Percentiles rank a stretch among this genome's conserved stretches.
Evolutionary conservation across 495 filamentous ascomycete species (phyloP).

Genomic region (Schizothecium vesticola): DNA sequence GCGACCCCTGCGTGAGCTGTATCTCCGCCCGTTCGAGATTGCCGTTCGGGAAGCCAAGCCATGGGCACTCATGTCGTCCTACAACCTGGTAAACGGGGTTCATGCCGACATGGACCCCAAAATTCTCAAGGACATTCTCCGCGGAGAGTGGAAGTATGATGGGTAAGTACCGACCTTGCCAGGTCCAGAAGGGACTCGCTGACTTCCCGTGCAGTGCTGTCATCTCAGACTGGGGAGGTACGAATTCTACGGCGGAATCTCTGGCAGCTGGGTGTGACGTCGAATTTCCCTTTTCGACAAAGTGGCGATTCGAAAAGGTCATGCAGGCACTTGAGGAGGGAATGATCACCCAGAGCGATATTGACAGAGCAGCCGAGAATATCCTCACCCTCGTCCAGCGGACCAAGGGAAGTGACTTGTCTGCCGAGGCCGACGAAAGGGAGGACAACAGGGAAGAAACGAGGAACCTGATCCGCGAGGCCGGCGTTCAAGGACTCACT

Average conservation of each 20-base stretch:
- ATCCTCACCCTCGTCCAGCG: conserved; percentile 64
- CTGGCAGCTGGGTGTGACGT: conserved; percentile 71
- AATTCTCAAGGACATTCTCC: conserved; percentile 65
- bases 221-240: conserved; percentile 70
- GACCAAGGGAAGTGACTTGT: conserved; percentile 56
- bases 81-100: conserved; percentile 74
- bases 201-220: conserved; percentile 47
- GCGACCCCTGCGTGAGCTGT: conserved; percentile 73
- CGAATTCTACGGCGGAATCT: conserved; percentile 64
- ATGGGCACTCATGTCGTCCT: conserved; percentile 79
- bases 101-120: conserved; percentile 71
- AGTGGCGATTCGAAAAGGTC: conserved; percentile 65
- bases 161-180: conserved; percentile 39
- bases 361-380: conserved; percentile 54
- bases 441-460: conserved; percentile 62
- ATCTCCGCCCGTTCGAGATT: conserved; percentile 76
- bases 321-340: conserved; percentile 58
- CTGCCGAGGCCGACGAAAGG: conserved; percentile 53
- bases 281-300: conserved; percentile 70
- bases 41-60: conserved; percentile 73
- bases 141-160: conserved; percentile 72
- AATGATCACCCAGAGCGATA: conserved; percentile 44
- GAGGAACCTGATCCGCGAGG: conserved; percentile 59
- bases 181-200: conserved; percentile 10
- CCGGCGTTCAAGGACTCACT: conserved; percentile 68